Evolutionary conservation across 805 yeast species (phyloP), one percentile per base, ranked within the genome.

Genomic region (Zygosaccharomyces siamensis): DNA sequence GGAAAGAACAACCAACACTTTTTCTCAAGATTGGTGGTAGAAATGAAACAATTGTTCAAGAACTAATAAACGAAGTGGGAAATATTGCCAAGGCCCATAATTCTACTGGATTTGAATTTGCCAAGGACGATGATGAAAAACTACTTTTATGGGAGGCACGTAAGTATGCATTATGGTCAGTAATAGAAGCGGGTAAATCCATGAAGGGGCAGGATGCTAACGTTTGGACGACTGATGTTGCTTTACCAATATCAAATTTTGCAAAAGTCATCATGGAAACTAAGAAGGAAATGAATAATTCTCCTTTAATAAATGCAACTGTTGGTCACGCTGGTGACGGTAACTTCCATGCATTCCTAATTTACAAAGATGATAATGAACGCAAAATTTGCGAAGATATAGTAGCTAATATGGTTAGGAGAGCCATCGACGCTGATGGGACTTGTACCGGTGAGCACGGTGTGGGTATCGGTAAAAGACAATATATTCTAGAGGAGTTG

Each of bases 401-500:
- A 10, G 82, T 84, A 11, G 73, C 75, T 24, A 71, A 77, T 44
- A 81, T 87, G 84, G 85, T 84, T 42, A 60, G 73, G 39, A 63
- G 82, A 36, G 95, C 92, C 0, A 68, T 87, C 14, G 75, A 70
- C 1, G 76, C 81, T 33, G 95, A 86, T 46, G 95, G 95, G 1
- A 87, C 96, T 1, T 82, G 89, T 55, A 84, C 89, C 4, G 95
- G 95, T 31, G 95, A 87, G 60, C 95, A 87, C 62, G 96, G 95
- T 11, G 79, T 88, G 35, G 96, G 95, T 7, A 75, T 83, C 38
- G 90, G 92, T 32, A 87, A 87, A 60, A 68, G 90, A 53, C 77
- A 76, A 26, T 80, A 73, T 50, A 64, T 87, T 30, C 68, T 74
- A 26, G 68, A 71, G 48, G 96, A 87, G 63, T 67, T 87, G 24